A percentile compares a stretch with the other conserved stretches of the same genome.
phyloP scores from a whole-genome alignment of 2,329 filamentous ascomycete species.

The Colletotrichum phormii region DNA sequence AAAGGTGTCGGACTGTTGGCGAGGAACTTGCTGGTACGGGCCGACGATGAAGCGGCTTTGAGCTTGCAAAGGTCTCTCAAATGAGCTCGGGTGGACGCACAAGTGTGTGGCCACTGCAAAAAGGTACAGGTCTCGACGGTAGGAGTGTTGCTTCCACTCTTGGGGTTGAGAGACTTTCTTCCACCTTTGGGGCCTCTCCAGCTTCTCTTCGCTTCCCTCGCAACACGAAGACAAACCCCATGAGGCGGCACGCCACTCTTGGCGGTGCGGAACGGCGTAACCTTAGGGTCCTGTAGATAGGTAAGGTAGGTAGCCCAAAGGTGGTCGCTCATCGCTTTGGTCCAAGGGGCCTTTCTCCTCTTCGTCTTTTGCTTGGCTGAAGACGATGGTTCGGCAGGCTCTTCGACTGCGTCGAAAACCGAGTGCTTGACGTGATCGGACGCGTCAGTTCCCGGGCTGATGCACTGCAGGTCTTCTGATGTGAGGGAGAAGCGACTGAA shows the following conservation, averaged over 20 bases:
- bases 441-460: slow-evolving; percentile 61
- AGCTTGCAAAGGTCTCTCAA: slow-evolving; percentile 72
- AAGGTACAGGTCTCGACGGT: slow-evolving; percentile 62
- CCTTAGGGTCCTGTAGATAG: slow-evolving; percentile 75
- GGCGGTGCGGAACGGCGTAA: slow-evolving; percentile 73
- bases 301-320: slow-evolving; percentile 74
- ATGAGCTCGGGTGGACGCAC: slow-evolving; percentile 70
- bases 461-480: slow-evolving; percentile 67
- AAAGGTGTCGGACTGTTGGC: slow-evolving; percentile 68
- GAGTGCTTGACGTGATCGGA: slow-evolving; percentile 43
- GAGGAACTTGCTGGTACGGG: slow-evolving; percentile 58
- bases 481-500: slow-evolving; percentile 67
- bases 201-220: slow-evolving; percentile 73
- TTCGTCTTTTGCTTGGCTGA: slow-evolving; percentile 40
- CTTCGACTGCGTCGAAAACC: slow-evolving; percentile 15
- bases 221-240: slow-evolving; percentile 73
- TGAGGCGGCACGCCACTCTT: slow-evolving; percentile 73
- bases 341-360: slow-evolving; percentile 69
- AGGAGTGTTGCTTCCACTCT: slow-evolving; percentile 68
- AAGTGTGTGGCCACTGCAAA: slow-evolving; percentile 73
- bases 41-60: slow-evolving; percentile 58
- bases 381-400: not conserved
- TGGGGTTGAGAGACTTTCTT: slow-evolving; percentile 39
- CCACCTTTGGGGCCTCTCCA: slow-evolving; percentile 70
- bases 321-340: slow-evolving; percentile 72